Evolutionary conservation across 257 asterid species (phyloP).

Genomic region (Gentiana macrophylla): DNA sequence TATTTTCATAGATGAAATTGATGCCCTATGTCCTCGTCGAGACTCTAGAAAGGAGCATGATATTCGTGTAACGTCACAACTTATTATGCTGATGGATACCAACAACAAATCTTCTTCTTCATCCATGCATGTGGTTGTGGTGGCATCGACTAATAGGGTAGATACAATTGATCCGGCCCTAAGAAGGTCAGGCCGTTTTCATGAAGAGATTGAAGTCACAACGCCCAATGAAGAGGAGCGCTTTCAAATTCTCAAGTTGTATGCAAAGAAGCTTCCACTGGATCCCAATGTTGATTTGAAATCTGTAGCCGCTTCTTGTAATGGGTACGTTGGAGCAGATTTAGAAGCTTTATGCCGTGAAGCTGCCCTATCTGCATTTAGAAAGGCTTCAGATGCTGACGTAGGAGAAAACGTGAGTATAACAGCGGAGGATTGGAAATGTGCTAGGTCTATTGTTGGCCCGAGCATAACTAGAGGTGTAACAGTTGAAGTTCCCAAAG

Average conservation of each 20-base stretch:
- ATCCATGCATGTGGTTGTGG: conserved; percentile 65
- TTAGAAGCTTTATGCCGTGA: conserved; percentile 92
- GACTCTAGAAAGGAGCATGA: conserved; percentile 90
- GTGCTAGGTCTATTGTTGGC: conserved; percentile 71
- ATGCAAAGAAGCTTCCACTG: conserved; percentile 61
- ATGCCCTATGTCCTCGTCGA: conserved; percentile 82
- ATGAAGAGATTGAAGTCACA: conserved; percentile 88
- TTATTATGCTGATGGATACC: conserved; percentile 79
- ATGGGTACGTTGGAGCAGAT: conserved; percentile 97
- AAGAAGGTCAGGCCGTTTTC: conserved; percentile 93
- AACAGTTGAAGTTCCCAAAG: conserved; percentile 76
- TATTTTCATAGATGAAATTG: conserved; percentile 91
- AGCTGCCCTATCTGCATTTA: conserved; percentile 54
- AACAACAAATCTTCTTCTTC: conserved; percentile 33
- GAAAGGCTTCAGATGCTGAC: conserved; percentile 29
- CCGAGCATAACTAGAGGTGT: conserved; percentile 96
- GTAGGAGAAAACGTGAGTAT: conserved; percentile 18
- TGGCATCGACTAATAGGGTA: conserved; percentile 95
- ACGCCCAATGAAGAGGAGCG: conserved; percentile 84
- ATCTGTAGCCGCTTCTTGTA: conserved; percentile 74
- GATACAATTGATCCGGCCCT: conserved; percentile 90
- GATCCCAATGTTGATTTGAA: conserved; percentile 49
- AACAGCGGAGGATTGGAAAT: conserved; percentile 60
- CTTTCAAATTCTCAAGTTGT: conserved; percentile 74
- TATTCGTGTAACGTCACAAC: conserved; percentile 76